phyloP scores from a whole-genome alignment of 208 protist genomes.

The Borovskyia barvae region DNA sequence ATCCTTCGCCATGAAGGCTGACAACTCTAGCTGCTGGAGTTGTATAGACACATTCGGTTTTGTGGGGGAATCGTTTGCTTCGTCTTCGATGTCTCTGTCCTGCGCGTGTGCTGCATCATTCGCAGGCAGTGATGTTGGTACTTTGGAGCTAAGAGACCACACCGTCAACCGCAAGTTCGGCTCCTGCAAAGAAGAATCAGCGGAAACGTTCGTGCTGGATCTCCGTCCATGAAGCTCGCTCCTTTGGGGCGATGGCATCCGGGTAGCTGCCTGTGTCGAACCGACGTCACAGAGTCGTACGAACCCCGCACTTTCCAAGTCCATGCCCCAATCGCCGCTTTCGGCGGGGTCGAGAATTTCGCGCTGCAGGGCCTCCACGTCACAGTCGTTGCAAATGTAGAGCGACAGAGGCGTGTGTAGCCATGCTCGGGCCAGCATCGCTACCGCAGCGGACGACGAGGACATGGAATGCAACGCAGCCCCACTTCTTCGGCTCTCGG shows the following conservation, averaged over 20 bases:
- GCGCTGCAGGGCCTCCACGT: conserved; percentile 23
- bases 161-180: conserved; percentile 6
- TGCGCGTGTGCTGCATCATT: too few relatives aligned
- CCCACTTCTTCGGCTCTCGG: neutral
- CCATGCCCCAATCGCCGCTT: conserved; percentile 27
- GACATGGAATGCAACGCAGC: neutral
- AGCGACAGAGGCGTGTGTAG: conserved; percentile 21
- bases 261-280: conserved; percentile 7
- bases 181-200: neutral
- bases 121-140: too few relatives aligned
- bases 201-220: neutral
- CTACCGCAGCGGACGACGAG: neutral
- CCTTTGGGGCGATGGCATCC: too few relatives aligned
- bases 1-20: conserved; percentile 55
- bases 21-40: conserved; percentile 39
- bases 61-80: neutral
- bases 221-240: neutral
- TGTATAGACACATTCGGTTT: conserved; percentile 33
- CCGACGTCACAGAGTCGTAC: conserved; percentile 30
- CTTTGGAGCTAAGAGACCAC: neutral
- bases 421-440: conserved; percentile 16
- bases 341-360: conserved; percentile 25
- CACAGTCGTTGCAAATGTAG: conserved; percentile 43
- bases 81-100: neutral
- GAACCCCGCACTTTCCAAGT: conserved; percentile 35